These are phyloP conservation scores for Friedmanniomyces simplex DNA, from an alignment of 495 filamentous ascomycete genomes.

Conservation along the genomic window DNA sequence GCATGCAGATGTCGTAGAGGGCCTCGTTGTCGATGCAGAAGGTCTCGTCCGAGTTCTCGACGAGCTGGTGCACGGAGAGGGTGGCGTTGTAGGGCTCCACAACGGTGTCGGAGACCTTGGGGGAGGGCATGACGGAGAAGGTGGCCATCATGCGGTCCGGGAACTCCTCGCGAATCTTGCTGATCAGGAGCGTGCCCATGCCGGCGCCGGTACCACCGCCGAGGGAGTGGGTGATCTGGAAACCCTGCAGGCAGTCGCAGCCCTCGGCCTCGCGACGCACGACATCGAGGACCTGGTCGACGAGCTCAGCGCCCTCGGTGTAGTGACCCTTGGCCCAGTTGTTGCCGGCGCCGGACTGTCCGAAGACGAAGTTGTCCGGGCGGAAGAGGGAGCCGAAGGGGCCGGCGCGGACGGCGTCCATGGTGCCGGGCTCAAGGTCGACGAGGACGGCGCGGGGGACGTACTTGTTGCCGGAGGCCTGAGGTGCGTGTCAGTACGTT, in stretches of 20 bases:
- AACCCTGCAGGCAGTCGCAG: slow-evolving; percentile 99
- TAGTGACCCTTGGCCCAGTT: slow-evolving; percentile 99
- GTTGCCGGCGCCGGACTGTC: slow-evolving; percentile 99
- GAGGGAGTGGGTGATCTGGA: slow-evolving; percentile 99
- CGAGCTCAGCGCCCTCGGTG: slow-evolving; percentile 98
- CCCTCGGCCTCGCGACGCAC: slow-evolving; percentile 98
- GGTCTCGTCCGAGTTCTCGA: slow-evolving; percentile 99
- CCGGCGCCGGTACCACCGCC: slow-evolving; percentile 99
- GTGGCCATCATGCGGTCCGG: slow-evolving; percentile 99
- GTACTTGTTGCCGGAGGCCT: slow-evolving; percentile 97
- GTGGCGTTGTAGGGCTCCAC: slow-evolving; percentile 99
- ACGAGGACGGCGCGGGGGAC: slow-evolving; percentile 98
- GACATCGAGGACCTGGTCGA: slow-evolving; percentile 96
- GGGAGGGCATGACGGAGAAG: slow-evolving; percentile 98
- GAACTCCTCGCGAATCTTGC: slow-evolving; percentile 99
- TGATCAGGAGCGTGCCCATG: slow-evolving; percentile 99
- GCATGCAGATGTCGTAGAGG: slow-evolving; percentile 99
- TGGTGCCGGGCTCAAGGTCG: slow-evolving; percentile 96
- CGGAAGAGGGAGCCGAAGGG: slow-evolving; percentile 99
- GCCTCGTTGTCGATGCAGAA: slow-evolving; percentile 99
- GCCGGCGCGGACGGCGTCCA: slow-evolving; percentile 98
- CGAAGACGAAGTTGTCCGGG: slow-evolving; percentile 99
- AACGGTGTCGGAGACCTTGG: slow-evolving; percentile 99
- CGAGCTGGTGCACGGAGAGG: slow-evolving; percentile 96
- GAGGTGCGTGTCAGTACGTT: not conserved